A percentile compares a stretch with the other conserved stretches of the same genome.
Conservation (phyloP, 2,329 filamentous ascomycete species). For the Colletotrichum tanaceti region DNA sequence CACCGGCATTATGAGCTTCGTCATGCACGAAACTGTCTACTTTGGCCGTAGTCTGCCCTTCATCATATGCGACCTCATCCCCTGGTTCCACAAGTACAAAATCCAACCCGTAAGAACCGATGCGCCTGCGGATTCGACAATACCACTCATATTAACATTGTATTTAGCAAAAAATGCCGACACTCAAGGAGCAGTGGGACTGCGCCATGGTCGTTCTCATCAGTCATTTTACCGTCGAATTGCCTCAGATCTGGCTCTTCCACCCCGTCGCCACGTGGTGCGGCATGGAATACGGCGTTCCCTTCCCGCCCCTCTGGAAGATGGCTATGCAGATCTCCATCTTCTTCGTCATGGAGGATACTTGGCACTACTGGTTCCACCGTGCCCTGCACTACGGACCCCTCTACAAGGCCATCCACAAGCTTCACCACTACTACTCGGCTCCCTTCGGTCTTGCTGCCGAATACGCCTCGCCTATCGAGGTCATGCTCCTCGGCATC, state of each 20-base stretch:
- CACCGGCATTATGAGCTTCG: conserved; percentile 96
- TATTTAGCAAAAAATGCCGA: conserved; percentile 80
- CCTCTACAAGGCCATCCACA: conserved; percentile 96
- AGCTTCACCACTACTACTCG: conserved; percentile 99
- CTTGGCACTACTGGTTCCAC: conserved; percentile 99
- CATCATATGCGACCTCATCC: conserved; percentile 90
- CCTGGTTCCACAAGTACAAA: conserved; percentile 93
- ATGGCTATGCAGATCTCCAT: conserved; percentile 92
- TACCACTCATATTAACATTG: background rate
- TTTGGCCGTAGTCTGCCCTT: conserved; percentile 92
- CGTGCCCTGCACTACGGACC: conserved; percentile 93
- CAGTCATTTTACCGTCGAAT: conserved; percentile 96
- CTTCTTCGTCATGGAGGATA: conserved; percentile 95
- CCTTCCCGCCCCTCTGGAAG: conserved; percentile 86
- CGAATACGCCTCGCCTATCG: conserved; percentile 97
- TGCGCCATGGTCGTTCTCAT: conserved; percentile 93
- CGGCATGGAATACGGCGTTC: conserved; percentile 87
- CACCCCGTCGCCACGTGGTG: conserved; percentile 95
- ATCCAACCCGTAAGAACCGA: conserved; percentile 78
- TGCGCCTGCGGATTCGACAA: background rate
- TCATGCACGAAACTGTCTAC: conserved; percentile 94
- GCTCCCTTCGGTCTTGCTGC: conserved; percentile 96
- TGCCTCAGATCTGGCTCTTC: conserved; percentile 99
- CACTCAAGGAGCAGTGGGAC: conserved; percentile 91
- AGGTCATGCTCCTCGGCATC: conserved; percentile 93